These are phyloP conservation scores for Vitis amurensis DNA, from an alignment of 164 flowering plant species.

Conservation along the genomic window DNA sequence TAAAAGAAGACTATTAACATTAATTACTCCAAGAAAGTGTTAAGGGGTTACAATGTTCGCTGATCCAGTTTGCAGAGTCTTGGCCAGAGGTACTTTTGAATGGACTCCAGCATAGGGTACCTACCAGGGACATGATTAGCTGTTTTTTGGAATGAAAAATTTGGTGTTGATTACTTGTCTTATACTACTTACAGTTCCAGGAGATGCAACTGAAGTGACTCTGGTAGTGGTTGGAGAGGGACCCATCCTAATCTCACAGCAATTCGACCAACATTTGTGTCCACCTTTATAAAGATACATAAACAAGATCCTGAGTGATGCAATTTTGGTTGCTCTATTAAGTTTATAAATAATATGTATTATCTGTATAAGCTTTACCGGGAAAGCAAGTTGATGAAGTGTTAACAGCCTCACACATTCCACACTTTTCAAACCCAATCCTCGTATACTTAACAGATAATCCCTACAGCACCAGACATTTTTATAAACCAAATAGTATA, in stretches of 20 bases:
- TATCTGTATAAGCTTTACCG: slow-evolving; percentile 47
- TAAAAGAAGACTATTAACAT: not conserved
- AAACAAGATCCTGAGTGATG: not conserved
- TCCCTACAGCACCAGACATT: slow-evolving; percentile 48
- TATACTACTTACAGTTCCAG: slow-evolving; percentile 42
- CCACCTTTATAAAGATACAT: slow-evolving; percentile 29
- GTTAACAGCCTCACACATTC: slow-evolving; percentile 95
- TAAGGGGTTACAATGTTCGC: slow-evolving; percentile 39
- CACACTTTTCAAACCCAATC: slow-evolving; percentile 92
- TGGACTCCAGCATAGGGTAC: slow-evolving; percentile 51
- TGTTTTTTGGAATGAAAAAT: not conserved
- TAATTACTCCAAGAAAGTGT: slow-evolving; percentile 1
- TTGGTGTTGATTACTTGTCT: not conserved
- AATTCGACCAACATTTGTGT: slow-evolving; percentile 56
- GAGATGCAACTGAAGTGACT: slow-evolving; percentile 58
- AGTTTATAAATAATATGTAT: not conserved
- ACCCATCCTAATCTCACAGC: slow-evolving; percentile 64
- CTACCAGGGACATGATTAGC: slow-evolving; percentile 17
- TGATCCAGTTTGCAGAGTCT: slow-evolving; percentile 60
- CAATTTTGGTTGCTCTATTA: not conserved
- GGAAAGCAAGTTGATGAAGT: slow-evolving; percentile 95
- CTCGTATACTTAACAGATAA: slow-evolving; percentile 78
- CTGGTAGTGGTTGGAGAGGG: slow-evolving; percentile 55
- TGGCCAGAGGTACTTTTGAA: slow-evolving; percentile 60
- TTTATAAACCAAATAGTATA: not conserved